Percentiles rank a stretch among this genome's conserved stretches.
Conservation (phyloP, 2,329 filamentous ascomycete species). For the Rachicladosporium sp. region DNA sequence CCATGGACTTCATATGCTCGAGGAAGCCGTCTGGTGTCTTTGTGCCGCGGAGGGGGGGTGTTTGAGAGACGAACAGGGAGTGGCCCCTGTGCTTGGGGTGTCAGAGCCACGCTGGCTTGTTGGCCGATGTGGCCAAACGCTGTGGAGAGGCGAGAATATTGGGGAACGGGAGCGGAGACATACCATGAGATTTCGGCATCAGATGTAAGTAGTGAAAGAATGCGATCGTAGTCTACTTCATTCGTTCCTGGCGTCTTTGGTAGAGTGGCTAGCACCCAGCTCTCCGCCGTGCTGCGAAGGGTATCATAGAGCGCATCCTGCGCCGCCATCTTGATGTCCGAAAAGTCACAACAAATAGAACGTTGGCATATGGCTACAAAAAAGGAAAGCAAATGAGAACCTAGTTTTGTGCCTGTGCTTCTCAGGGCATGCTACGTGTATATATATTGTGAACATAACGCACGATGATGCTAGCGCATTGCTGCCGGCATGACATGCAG, state of each 20-base stretch:
- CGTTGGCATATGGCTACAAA: too few relatives aligned
- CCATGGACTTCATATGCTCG: constrained; percentile 15
- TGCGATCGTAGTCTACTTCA: constrained; percentile 9
- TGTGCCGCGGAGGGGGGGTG: constrained; percentile 13
- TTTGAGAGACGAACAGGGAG: constrained; percentile 15
- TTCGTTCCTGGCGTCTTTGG: constrained; percentile 10
- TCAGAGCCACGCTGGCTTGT: too few relatives aligned
- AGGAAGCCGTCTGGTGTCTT: constrained; percentile 14
- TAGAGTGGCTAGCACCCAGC: constrained; percentile 8
- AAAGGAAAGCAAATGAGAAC: too few relatives aligned
- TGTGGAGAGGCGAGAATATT: too few relatives aligned
- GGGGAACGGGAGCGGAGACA: constrained; percentile 11
- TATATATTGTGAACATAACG: too few relatives aligned
- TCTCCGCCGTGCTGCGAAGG: constrained; percentile 8
- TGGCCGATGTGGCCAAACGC: too few relatives aligned
- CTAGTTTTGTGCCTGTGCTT: too few relatives aligned
- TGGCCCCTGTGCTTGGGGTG: constrained; percentile 12
- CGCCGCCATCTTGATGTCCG: neutral
- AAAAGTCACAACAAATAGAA: too few relatives aligned
- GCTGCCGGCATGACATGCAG: too few relatives aligned
- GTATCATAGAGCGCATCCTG: constrained; percentile 7
- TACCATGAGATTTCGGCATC: constrained; percentile 6
- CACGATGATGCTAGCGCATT: too few relatives aligned
- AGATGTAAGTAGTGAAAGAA: constrained; percentile 11
- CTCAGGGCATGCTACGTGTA: too few relatives aligned